Conservation (phyloP, 768 basidiomycete species). For the Auricularia sp. region DNA sequence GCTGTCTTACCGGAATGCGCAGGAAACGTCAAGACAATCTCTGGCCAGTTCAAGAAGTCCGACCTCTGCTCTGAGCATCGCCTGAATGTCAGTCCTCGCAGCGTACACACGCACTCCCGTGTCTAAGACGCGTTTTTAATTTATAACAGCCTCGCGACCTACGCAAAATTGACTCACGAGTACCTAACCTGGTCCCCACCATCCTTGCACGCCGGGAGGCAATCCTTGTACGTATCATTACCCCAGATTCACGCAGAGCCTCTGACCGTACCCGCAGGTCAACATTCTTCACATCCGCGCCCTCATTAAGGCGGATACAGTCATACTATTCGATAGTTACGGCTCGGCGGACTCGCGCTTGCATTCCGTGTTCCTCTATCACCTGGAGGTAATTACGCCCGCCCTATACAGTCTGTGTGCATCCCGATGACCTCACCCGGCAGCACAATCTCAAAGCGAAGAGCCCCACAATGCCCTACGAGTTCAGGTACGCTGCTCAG, state of each 20-base stretch:
- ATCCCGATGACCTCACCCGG: slow-evolving; percentile 7
- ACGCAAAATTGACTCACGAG: slow-evolving; percentile 89
- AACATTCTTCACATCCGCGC: slow-evolving; percentile 94
- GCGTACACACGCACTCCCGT: background rate
- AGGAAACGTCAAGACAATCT: slow-evolving; percentile 82
- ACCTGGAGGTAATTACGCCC: slow-evolving; percentile 53
- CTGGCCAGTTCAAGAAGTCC: slow-evolving; percentile 82
- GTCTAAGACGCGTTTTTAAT: slow-evolving; percentile 1
- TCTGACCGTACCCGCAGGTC: slow-evolving; percentile 36
- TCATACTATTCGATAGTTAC: slow-evolving; percentile 86
- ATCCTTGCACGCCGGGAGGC: slow-evolving; percentile 84
- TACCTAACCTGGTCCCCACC: slow-evolving; percentile 90
- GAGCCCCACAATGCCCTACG: slow-evolving; percentile 63
- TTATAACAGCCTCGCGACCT: slow-evolving; percentile 75
- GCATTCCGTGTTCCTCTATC: slow-evolving; percentile 80
- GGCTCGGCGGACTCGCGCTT: slow-evolving; percentile 79
- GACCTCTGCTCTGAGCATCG: slow-evolving; percentile 82
- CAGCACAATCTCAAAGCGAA: slow-evolving; percentile 80
- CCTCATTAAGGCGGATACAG: slow-evolving; percentile 84
- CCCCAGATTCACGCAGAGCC: slow-evolving; percentile 1
- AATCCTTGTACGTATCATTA: slow-evolving; percentile 52
- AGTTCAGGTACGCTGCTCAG: slow-evolving; percentile 56
- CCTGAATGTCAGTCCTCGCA: slow-evolving; percentile 60
- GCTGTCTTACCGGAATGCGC: slow-evolving; percentile 7
- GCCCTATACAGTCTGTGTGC: background rate